These are phyloP conservation scores for Penicillium paxilli DNA, from an alignment of 495 filamentous ascomycete genomes.

Conservation along the genomic window DNA sequence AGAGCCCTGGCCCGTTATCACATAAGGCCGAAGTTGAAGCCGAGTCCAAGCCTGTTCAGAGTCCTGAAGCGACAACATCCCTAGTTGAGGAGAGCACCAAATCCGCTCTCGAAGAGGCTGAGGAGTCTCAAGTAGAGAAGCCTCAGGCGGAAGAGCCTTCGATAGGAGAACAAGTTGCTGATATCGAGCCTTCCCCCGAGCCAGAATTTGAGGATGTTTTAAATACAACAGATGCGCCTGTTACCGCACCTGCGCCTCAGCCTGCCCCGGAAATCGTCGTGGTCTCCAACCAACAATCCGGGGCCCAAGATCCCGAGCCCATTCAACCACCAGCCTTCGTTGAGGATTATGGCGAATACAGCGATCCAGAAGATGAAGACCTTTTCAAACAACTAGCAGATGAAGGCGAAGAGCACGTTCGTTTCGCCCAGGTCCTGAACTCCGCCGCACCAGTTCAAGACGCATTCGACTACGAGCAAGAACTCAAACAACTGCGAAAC, in stretches of 20 bases:
- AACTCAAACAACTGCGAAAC: constrained; percentile 80
- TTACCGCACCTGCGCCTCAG: background rate
- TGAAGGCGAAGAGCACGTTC: constrained; percentile 88
- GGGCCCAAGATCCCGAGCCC: constrained; percentile 21
- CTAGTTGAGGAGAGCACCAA: background rate
- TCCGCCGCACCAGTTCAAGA: constrained; percentile 58
- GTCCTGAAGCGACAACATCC: background rate
- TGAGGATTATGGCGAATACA: constrained; percentile 56
- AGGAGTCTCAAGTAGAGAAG: background rate
- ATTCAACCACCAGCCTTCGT: constrained; percentile 27
- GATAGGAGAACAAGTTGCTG: background rate
- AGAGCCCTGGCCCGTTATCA: background rate
- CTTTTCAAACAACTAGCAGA: constrained; percentile 79
- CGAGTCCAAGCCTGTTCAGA: constrained; percentile 1
- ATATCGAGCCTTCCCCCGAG: constrained; percentile 39
- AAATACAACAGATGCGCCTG: constrained; percentile 5
- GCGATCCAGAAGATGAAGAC: constrained; percentile 90
- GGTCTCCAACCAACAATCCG: constrained; percentile 11
- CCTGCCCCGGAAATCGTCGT: constrained; percentile 7
- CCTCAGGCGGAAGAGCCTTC: background rate
- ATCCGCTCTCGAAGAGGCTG: background rate
- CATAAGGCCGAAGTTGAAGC: constrained; percentile 2
- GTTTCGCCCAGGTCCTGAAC: constrained; percentile 86
- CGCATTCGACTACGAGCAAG: constrained; percentile 76
- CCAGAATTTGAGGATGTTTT: constrained; percentile 56